Conservation (phyloP, 2,329 filamentous ascomycete species). For the Aspergillus ibericus region DNA sequence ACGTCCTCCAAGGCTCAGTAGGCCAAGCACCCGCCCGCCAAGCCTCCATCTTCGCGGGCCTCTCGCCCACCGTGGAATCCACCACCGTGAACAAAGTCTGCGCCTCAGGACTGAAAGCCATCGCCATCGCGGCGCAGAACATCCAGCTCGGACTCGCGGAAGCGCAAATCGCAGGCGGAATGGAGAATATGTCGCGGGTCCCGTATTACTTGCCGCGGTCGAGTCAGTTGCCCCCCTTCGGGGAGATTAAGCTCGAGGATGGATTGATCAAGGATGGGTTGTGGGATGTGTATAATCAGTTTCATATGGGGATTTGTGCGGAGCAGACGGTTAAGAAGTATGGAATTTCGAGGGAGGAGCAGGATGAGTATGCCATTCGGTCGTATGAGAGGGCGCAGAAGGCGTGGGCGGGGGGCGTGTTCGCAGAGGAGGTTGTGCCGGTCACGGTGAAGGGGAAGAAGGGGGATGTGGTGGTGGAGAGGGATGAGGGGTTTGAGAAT, state of each 20-base stretch:
- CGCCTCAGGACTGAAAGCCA: slow-evolving; percentile 90
- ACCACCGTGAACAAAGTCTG: slow-evolving; percentile 98
- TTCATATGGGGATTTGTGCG: slow-evolving; percentile 97
- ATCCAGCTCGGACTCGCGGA: slow-evolving; percentile 89
- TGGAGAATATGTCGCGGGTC: slow-evolving; percentile 96
- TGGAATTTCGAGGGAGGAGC: slow-evolving; percentile 75
- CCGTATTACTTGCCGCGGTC: slow-evolving; percentile 86
- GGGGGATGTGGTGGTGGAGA: slow-evolving; percentile 73
- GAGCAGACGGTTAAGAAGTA: slow-evolving; percentile 92
- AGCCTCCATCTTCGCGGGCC: slow-evolving; percentile 82
- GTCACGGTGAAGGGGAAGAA: slow-evolving; percentile 84
- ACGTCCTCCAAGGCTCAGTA: slow-evolving; percentile 79
- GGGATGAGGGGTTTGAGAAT: slow-evolving; percentile 87
- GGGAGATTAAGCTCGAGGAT: slow-evolving; percentile 83
- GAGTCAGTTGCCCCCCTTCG: slow-evolving; percentile 80
- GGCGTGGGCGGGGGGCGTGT: slow-evolving; percentile 79
- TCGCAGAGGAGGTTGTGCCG: slow-evolving; percentile 85
- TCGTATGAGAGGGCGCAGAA: slow-evolving; percentile 88
- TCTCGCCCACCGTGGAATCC: slow-evolving; percentile 78
- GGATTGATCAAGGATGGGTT: slow-evolving; percentile 92
- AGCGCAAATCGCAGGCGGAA: slow-evolving; percentile 87
- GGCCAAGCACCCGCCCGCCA: slow-evolving; percentile 93
- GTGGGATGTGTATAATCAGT: slow-evolving; percentile 93
- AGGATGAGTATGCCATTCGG: slow-evolving; percentile 86
- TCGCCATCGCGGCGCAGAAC: slow-evolving; percentile 85